These are phyloP conservation scores for Leucocoprinus sp. DNA, from an alignment of 768 basidiomycete genomes.

Conservation along the genomic window DNA sequence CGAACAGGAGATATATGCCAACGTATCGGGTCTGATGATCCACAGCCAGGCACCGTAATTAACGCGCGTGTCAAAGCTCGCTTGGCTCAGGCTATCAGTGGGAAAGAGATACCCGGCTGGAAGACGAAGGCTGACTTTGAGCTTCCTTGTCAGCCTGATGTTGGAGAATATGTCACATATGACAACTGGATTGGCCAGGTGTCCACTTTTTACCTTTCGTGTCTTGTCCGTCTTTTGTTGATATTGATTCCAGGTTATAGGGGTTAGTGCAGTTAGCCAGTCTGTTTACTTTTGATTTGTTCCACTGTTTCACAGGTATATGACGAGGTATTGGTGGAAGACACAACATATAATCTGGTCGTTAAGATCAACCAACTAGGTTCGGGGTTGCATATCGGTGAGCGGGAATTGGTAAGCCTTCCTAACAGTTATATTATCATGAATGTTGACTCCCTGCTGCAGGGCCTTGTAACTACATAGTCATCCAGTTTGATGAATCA, in stretches of 20 bases:
- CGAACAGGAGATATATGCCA: conserved; percentile 80
- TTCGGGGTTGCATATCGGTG: conserved; percentile 67
- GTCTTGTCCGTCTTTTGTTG: conserved; percentile 10
- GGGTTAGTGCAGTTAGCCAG: conserved; percentile 38
- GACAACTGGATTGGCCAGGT: conserved; percentile 91
- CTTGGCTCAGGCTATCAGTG: conserved; percentile 69
- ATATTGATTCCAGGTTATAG: conserved; percentile 47
- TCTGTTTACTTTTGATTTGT: conserved; percentile 12
- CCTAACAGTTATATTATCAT: conserved; percentile 5
- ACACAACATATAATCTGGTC: conserved; percentile 48
- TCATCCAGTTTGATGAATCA: conserved; percentile 28
- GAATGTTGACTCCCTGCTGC: not conserved
- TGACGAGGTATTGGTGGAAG: conserved; percentile 72
- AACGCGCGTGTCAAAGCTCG: conserved; percentile 52
- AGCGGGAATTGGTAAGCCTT: conserved; percentile 56
- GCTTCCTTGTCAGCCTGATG: conserved; percentile 50
- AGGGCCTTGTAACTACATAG: conserved; percentile 57
- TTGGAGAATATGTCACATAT: conserved; percentile 75
- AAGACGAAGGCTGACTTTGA: conserved; percentile 49
- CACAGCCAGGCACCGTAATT: conserved; percentile 70
- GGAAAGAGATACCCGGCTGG: conserved; percentile 55
- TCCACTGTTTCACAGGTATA: conserved; percentile 48
- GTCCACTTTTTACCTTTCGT: conserved; percentile 18
- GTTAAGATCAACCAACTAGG: conserved; percentile 71
- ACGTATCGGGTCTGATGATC: conserved; percentile 55